phyloP scores from a whole-genome alignment of 495 filamentous ascomycete genomes.

The Neurospora sp. region DNA sequence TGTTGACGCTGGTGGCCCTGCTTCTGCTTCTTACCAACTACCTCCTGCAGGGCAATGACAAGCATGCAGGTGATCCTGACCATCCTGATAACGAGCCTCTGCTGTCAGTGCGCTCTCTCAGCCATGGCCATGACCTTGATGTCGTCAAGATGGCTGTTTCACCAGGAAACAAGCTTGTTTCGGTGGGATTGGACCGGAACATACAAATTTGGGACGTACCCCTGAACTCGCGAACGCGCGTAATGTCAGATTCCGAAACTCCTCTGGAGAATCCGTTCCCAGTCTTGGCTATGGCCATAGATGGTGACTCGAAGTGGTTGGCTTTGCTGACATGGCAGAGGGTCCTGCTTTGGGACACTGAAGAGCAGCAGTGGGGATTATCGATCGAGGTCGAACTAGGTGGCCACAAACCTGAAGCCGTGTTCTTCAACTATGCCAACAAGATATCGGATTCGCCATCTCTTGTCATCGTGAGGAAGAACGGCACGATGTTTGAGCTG shows the following conservation, averaged over 20 bases:
- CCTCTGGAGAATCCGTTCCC: conserved; percentile 39
- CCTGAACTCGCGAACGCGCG: conserved; percentile 23
- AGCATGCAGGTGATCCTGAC: conserved; percentile 16
- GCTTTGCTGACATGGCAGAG: conserved; percentile 47
- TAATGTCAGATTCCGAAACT: conserved; percentile 30
- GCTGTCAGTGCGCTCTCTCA: conserved; percentile 50
- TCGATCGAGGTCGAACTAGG: conserved; percentile 37
- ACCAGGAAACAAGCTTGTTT: conserved; percentile 49
- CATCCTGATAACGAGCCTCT: conserved; percentile 37
- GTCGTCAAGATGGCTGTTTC: conserved; percentile 50
- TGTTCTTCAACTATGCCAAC: conserved; percentile 40
- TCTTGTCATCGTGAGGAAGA: conserved; percentile 46
- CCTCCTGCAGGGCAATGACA: conserved; percentile 46
- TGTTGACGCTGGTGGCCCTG: conserved; percentile 44
- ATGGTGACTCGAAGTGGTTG: conserved; percentile 50
- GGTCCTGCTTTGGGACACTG: conserved; percentile 50
- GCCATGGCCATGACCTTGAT: conserved; percentile 51
- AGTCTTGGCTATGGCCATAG: conserved; percentile 47
- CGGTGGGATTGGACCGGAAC: conserved; percentile 52
- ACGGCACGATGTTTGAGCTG: conserved; percentile 48
- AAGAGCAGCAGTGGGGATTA: conserved; percentile 38
- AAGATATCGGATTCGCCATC: conserved; percentile 23
- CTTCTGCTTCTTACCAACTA: conserved; percentile 58
- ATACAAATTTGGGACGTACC: conserved; percentile 52
- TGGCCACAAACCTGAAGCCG: conserved; percentile 43